phyloP scores from a whole-genome alignment of 2,329 filamentous ascomycete species.

The Trichoderma koningii region DNA sequence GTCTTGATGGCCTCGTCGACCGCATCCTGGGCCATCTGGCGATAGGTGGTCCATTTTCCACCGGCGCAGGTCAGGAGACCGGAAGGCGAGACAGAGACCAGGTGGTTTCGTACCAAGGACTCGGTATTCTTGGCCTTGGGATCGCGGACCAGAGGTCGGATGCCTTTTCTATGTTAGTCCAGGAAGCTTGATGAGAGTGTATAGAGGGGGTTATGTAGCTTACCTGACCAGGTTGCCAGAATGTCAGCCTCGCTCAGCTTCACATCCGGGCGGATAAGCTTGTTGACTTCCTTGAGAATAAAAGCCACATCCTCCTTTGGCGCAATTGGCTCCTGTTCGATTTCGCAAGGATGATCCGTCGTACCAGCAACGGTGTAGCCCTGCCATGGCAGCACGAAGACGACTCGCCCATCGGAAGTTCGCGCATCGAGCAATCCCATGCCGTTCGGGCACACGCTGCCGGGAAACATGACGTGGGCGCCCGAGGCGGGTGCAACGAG shows the following conservation, averaged over 20 bases:
- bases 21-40: constrained; percentile 84
- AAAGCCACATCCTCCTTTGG: constrained; percentile 78
- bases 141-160: constrained; percentile 78
- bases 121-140: constrained; percentile 80
- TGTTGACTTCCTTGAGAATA: constrained; percentile 76
- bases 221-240: constrained; percentile 78
- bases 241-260: constrained; percentile 74
- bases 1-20: constrained; percentile 74
- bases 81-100: constrained; percentile 72
- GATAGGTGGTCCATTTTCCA: constrained; percentile 88
- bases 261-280: constrained; percentile 75
- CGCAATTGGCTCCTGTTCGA: constrained; percentile 70
- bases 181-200: not conserved
- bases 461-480: constrained; percentile 80
- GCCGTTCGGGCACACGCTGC: constrained; percentile 74
- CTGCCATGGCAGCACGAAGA: constrained; percentile 87
- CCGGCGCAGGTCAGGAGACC: constrained; percentile 79
- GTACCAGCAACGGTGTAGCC: constrained; percentile 84
- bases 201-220: constrained; percentile 27
- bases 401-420: constrained; percentile 82
- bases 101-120: constrained; percentile 79
- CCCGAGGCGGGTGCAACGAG: constrained; percentile 80
- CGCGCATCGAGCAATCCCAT: constrained; percentile 82
- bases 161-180: constrained; percentile 45
- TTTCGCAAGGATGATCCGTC: constrained; percentile 71